Conservation (phyloP, 208 protist genomes). For the Acanthamoeba culbertsoni region DNA sequence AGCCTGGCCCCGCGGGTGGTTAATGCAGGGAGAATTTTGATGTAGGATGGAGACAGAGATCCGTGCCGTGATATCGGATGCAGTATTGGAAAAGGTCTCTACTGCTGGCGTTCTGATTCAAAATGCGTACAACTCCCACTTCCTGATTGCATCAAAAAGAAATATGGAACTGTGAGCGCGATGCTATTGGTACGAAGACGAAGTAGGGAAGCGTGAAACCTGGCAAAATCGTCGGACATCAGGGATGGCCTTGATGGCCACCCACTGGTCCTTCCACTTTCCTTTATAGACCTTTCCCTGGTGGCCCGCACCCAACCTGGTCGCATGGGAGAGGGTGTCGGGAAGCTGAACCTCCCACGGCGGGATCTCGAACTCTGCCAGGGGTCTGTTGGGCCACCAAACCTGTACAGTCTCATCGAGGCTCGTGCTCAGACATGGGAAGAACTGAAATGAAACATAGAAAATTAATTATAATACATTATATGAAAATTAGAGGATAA, state of each 20-base stretch:
- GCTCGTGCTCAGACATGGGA: background rate
- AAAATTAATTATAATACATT: too few relatives aligned
- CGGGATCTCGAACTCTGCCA: constrained; percentile 14
- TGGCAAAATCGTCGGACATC: background rate
- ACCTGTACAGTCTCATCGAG: background rate
- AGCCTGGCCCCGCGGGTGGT: background rate
- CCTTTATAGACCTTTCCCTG: constrained; percentile 19
- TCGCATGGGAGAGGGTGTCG: background rate
- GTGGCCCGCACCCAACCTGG: background rate
- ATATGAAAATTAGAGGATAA: too few relatives aligned
- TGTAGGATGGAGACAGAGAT: background rate
- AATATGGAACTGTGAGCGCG: background rate
- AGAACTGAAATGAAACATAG: background rate
- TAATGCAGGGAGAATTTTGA: background rate
- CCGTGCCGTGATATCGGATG: background rate
- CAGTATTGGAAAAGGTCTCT: background rate
- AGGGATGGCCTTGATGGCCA: background rate
- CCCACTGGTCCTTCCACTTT: background rate
- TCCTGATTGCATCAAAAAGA: background rate
- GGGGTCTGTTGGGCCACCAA: background rate
- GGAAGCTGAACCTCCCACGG: background rate
- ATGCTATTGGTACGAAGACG: background rate
- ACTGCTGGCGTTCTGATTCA: background rate
- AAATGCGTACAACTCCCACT: background rate
- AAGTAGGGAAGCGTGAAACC: background rate